Percentiles rank a stretch among this genome's conserved stretches.
Evolutionary conservation across 2,329 filamentous ascomycete genomes (phyloP).

Genomic region (Amesomyces nigricolor): DNA sequence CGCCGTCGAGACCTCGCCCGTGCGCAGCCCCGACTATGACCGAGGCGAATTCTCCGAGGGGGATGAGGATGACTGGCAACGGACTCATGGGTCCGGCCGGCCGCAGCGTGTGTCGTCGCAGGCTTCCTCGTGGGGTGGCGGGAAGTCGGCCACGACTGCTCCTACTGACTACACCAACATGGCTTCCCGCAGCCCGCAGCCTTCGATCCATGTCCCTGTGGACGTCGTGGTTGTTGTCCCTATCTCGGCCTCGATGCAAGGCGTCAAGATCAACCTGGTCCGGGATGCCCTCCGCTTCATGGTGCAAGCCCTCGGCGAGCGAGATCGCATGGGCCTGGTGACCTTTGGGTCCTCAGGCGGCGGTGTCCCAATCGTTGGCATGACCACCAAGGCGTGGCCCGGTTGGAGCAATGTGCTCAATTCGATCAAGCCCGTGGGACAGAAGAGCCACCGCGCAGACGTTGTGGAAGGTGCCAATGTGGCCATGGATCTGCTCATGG

Average conservation of each 20-base stretch:
- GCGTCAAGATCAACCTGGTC: slow-evolving; percentile 94
- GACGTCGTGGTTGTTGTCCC: slow-evolving; percentile 96
- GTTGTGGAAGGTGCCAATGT: slow-evolving; percentile 97
- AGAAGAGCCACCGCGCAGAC: slow-evolving; percentile 93
- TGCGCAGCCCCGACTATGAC: slow-evolving; percentile 72
- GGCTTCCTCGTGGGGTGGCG: slow-evolving; percentile 74
- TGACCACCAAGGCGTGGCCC: slow-evolving; percentile 92
- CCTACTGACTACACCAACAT: slow-evolving; percentile 87
- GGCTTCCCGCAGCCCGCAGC: slow-evolving; percentile 42
- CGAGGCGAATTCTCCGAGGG: slow-evolving; percentile 70
- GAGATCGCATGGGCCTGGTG: slow-evolving; percentile 93
- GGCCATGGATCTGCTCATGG: slow-evolving; percentile 97
- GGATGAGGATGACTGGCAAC: slow-evolving; percentile 85
- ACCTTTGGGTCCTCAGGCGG: slow-evolving; percentile 94
- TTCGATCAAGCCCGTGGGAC: slow-evolving; percentile 86
- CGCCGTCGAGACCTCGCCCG: slow-evolving; percentile 56
- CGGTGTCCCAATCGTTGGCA: slow-evolving; percentile 91
- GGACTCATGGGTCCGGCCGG: slow-evolving; percentile 37
- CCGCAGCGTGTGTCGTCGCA: slow-evolving; percentile 73
- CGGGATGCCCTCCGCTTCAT: slow-evolving; percentile 90
- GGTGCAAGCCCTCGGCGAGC: slow-evolving; percentile 80
- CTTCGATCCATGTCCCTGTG: slow-evolving; percentile 76
- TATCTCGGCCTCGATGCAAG: slow-evolving; percentile 97
- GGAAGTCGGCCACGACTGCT: slow-evolving; percentile 77
- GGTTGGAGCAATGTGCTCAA: slow-evolving; percentile 84